Evolutionary conservation across 164 flowering plant genomes (phyloP).

Genomic region (Cinnamomum micranthum): DNA sequence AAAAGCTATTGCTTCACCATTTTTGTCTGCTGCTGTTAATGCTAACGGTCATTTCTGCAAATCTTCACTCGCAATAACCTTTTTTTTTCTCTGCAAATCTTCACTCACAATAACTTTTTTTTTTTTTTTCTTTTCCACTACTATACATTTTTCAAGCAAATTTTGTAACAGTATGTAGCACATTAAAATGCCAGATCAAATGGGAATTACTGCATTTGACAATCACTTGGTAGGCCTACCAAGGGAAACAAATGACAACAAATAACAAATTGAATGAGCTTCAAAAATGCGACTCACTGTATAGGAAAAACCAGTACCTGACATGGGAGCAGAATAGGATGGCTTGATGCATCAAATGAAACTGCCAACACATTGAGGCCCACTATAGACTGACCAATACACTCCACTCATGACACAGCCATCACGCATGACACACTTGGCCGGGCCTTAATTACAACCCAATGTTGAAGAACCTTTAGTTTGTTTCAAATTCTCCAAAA

Average conservation of each 20-base stretch:
- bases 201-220: not conserved
- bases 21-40: no score
- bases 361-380: not conserved
- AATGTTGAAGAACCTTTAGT: slow-evolving; percentile 2
- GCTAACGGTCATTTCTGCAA: no score
- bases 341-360: not conserved
- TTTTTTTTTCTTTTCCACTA: no score
- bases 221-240: not conserved
- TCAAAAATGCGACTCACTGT: not conserved
- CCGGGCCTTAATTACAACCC: not conserved
- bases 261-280: not conserved
- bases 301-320: not conserved
- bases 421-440: not conserved
- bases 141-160: no score
- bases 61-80: no score
- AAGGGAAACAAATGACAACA: not conserved
- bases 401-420: not conserved
- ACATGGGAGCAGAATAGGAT: not conserved
- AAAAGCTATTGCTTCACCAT: no score
- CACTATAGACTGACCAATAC: not conserved
- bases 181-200: not conserved
- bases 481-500: slow-evolving; percentile 42
- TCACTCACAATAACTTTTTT: no score
- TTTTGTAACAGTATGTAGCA: no score
- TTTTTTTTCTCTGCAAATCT: no score